phyloP scores from a whole-genome alignment of 495 filamentous ascomycete species.

The Neurospora hispaniola region DNA sequence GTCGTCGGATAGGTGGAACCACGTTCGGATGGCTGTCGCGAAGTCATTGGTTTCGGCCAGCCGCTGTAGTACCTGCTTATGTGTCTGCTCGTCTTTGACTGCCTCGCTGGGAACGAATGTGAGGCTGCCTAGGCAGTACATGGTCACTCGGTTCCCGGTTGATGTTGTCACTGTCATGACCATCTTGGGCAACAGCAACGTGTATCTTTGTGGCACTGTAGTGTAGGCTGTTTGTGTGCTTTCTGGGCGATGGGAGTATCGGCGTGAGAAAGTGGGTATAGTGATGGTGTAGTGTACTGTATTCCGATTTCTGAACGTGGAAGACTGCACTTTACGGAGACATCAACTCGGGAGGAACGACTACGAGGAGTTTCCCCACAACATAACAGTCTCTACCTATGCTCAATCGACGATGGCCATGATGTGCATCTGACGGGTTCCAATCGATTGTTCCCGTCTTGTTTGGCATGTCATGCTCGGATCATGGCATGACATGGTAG shows the following conservation, averaged over 20 bases:
- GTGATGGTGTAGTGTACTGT: background rate
- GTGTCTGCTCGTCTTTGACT: constrained; percentile 4
- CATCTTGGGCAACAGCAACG: background rate
- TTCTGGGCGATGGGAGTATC: background rate
- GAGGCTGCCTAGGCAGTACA: constrained; percentile 7
- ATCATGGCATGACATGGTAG: background rate
- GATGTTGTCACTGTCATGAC: background rate
- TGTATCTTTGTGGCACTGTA: background rate
- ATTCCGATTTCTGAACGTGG: background rate
- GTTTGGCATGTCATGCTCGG: background rate
- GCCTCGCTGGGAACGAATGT: constrained; percentile 6
- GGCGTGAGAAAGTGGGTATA: background rate
- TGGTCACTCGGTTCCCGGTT: background rate
- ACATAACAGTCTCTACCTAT: too few relatives aligned
- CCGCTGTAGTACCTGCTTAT: constrained; percentile 12
- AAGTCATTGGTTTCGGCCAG: constrained; percentile 35
- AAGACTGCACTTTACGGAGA: background rate
- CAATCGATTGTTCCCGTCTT: background rate
- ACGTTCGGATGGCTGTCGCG: constrained; percentile 34
- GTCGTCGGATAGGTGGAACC: constrained; percentile 37
- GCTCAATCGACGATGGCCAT: background rate
- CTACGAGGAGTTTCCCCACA: background rate
- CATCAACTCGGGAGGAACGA: background rate
- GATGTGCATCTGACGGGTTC: background rate
- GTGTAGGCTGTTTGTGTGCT: background rate